Evolutionary conservation across 1,284 basidiomycete species (phyloP).

Genomic region (Ganoderma multipileum): DNA sequence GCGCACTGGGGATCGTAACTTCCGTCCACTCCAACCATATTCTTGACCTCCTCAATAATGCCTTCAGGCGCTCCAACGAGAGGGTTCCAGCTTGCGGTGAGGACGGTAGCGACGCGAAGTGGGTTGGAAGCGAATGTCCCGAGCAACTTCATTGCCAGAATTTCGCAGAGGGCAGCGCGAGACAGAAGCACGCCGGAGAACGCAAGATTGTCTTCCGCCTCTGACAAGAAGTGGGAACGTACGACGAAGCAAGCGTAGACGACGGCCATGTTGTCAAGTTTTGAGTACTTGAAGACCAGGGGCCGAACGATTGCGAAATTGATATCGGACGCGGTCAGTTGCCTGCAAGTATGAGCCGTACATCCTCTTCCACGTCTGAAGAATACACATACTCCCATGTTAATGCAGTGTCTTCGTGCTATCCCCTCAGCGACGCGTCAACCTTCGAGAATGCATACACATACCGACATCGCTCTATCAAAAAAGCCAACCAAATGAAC

Average conservation of each 20-base stretch:
- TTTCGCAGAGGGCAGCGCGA: conserved; percentile 83
- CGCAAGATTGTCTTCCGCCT: conserved; percentile 71
- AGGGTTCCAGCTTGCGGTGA: conserved; percentile 84
- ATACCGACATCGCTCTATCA: conserved; percentile 55
- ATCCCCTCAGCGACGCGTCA: conserved; percentile 20
- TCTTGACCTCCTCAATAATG: conserved; percentile 69
- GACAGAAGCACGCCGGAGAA: conserved; percentile 74
- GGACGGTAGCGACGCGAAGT: conserved; percentile 74
- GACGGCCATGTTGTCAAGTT: conserved; percentile 72
- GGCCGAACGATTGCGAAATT: conserved; percentile 86
- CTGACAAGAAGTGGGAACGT: conserved; percentile 59
- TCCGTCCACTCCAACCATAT: conserved; percentile 59
- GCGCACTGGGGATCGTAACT: conserved; percentile 74
- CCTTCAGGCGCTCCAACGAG: conserved; percentile 78
- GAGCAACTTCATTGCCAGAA: conserved; percentile 87
- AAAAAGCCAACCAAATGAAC: conserved; percentile 19
- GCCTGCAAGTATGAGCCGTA: conserved; percentile 47
- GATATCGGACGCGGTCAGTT: conserved; percentile 83
- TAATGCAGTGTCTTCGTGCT: conserved; percentile 69
- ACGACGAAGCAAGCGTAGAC: conserved; percentile 80
- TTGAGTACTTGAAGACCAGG: conserved; percentile 80
- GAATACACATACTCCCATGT: conserved; percentile 71
- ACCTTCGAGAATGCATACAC: conserved; percentile 11
- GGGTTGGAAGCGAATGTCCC: conserved; percentile 75
- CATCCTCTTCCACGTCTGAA: neutral